These are phyloP conservation scores for Xerophyta viscosa DNA, from an alignment of 106 monocot species.

Conservation along the genomic window DNA sequence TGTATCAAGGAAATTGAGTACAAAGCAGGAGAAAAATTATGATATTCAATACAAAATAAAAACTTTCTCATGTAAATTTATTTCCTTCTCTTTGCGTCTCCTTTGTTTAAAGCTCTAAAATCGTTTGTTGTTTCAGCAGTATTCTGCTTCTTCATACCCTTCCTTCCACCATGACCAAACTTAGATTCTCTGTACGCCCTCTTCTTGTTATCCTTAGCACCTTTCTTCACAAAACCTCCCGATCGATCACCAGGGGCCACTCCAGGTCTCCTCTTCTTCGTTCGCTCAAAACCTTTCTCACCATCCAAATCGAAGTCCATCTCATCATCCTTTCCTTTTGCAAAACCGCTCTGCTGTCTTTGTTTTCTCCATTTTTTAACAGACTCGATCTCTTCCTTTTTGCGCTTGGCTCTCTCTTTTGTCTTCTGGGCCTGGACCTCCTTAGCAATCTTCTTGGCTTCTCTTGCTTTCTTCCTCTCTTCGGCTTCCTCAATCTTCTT, in stretches of 20 bases:
- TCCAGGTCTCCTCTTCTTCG: conserved; percentile 46
- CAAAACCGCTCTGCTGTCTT: conserved; percentile 77
- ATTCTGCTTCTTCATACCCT: conserved; percentile 86
- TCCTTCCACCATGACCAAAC: conserved; percentile 85
- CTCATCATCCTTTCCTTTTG: conserved; percentile 36
- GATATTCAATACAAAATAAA: no score
- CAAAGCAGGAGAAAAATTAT: no score
- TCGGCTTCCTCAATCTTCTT: conserved; percentile 89
- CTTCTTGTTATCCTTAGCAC: conserved; percentile 28
- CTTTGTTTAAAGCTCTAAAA: conserved; percentile 47
- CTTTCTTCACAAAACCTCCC: conserved; percentile 33
- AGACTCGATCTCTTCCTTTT: conserved; percentile 84
- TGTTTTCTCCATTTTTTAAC: conserved; percentile 99
- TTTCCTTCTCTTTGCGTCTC: conserved; percentile 21
- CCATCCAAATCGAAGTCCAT: conserved; percentile 31
- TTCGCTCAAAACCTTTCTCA: conserved; percentile 17
- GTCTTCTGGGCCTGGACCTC: conserved; percentile 75
- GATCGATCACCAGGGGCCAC: conserved; percentile 71
- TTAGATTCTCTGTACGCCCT: conserved; percentile 48
- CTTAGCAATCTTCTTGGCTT: conserved; percentile 74
- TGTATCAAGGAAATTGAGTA: no score
- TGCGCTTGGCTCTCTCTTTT: conserved; percentile 65
- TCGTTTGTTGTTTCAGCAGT: conserved; percentile 78
- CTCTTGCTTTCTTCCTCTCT: conserved; percentile 86
- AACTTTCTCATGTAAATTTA: neutral